Conservation (phyloP, 2,329 filamentous ascomycete genomes). For the Fusarium duplospermum region DNA sequence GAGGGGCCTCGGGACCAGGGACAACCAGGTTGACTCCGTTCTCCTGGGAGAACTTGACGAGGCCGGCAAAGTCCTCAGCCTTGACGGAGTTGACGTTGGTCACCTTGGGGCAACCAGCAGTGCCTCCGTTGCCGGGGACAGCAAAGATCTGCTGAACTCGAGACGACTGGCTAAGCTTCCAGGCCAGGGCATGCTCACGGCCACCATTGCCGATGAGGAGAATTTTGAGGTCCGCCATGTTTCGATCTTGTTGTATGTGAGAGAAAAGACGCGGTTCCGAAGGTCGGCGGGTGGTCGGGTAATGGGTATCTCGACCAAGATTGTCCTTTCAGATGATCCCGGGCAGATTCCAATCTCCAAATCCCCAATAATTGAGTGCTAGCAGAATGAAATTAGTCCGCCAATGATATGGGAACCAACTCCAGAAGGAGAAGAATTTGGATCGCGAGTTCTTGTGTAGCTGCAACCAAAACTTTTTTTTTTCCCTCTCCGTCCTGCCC, state of each 20-base stretch:
- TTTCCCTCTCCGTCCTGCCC: conserved; percentile 20
- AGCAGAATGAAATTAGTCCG: conserved; percentile 30
- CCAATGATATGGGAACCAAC: conserved; percentile 35
- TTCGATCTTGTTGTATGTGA: conserved; percentile 16
- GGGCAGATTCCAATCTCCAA: background rate
- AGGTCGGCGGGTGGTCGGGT: conserved; percentile 24
- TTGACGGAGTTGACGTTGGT: conserved; percentile 77
- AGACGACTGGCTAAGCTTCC: conserved; percentile 89
- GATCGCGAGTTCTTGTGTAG: background rate
- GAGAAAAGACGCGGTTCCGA: conserved; percentile 32
- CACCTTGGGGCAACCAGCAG: conserved; percentile 75
- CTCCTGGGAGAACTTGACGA: conserved; percentile 80
- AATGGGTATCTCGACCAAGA: conserved; percentile 1
- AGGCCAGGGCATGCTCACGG: conserved; percentile 92
- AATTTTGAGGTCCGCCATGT: conserved; percentile 67
- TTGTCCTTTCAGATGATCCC: conserved; percentile 16
- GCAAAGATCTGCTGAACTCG: conserved; percentile 79
- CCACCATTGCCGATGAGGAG: conserved; percentile 94
- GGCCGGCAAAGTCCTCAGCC: conserved; percentile 79
- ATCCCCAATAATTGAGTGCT: background rate
- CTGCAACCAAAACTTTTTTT: conserved; percentile 5
- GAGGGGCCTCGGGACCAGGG: conserved; percentile 91
- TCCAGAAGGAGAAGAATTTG: background rate
- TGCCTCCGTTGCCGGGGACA: conserved; percentile 88
- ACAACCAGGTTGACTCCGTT: conserved; percentile 85